phyloP scores from a whole-genome alignment of 2,329 filamentous ascomycete genomes.

The Claviceps cyperi region DNA sequence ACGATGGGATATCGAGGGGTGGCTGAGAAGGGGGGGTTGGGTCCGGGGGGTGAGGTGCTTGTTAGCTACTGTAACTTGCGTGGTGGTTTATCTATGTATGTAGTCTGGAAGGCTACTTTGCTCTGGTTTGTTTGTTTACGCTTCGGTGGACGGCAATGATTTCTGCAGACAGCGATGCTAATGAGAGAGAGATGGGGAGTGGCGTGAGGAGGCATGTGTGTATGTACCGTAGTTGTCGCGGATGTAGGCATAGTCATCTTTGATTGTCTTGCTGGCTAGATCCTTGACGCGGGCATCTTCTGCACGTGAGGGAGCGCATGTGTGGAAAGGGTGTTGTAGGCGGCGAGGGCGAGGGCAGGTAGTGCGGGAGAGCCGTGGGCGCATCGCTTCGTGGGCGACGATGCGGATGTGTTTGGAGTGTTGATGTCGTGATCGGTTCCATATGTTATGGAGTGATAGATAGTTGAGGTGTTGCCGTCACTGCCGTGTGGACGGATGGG shows the following conservation, averaged over 20 bases:
- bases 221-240: slow-evolving; percentile 29
- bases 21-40: slow-evolving; percentile 17
- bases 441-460: no score
- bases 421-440: no score
- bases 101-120: no score
- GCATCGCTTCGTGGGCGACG: background rate
- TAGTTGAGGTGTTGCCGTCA: no score
- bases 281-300: slow-evolving; percentile 3
- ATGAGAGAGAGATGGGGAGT: background rate
- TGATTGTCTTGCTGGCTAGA: slow-evolving; percentile 18
- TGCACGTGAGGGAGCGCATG: background rate
- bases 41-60: background rate
- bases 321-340: background rate
- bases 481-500: background rate
- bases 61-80: background rate
- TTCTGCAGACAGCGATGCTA: no score
- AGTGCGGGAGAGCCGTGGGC: background rate
- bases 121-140: no score
- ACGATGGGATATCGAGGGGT: slow-evolving; percentile 48
- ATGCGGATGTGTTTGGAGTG: no score
- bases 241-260: slow-evolving; percentile 31
- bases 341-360: background rate
- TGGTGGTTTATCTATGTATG: no score
- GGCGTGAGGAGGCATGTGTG: background rate
- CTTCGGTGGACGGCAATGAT: no score